Percentiles rank a stretch among this genome's conserved stretches.
Evolutionary conservation across 345 rosid genomes (phyloP).

Genomic region (Camelina laxa): DNA sequence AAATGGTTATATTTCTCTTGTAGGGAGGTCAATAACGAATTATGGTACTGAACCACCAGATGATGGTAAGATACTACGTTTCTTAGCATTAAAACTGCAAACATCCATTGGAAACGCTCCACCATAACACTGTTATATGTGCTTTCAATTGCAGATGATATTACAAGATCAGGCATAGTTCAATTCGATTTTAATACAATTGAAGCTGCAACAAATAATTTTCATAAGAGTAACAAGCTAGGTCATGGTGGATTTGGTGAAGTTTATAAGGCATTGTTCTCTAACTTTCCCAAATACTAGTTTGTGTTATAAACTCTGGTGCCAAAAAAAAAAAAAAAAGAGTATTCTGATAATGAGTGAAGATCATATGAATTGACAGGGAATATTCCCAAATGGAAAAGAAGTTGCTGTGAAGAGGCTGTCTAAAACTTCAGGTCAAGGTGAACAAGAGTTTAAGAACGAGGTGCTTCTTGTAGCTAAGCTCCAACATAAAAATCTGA

Average conservation of each 20-base stretch:
- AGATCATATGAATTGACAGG: no score
- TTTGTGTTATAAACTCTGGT: not conserved
- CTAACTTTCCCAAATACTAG: not conserved
- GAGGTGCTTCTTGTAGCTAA: no score
- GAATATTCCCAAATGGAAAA: no score
- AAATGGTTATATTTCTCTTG: slow-evolving; percentile 31
- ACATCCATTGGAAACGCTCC: not conserved
- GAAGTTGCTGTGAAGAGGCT: no score
- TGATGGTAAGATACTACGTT: slow-evolving; percentile 31
- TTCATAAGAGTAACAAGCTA: slow-evolving; percentile 50
- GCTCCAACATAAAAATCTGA: no score
- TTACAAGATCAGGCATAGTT: slow-evolving; percentile 44
- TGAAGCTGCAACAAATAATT: slow-evolving; percentile 50
- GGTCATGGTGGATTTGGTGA: slow-evolving; percentile 46
- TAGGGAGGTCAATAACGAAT: slow-evolving; percentile 36
- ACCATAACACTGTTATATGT: not conserved
- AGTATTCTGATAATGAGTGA: no score
- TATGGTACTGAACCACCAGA: slow-evolving; percentile 24
- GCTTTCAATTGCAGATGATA: slow-evolving; percentile 42
- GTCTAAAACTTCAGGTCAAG: no score
- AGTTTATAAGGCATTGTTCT: slow-evolving; percentile 49
- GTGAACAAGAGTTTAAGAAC: no score
- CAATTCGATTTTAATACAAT: slow-evolving; percentile 48
- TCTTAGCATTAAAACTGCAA: not conserved
- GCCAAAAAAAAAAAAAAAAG: not conserved